phyloP scores from a whole-genome alignment of 768 basidiomycete genomes.

The Kwoniella shandongensis region DNA sequence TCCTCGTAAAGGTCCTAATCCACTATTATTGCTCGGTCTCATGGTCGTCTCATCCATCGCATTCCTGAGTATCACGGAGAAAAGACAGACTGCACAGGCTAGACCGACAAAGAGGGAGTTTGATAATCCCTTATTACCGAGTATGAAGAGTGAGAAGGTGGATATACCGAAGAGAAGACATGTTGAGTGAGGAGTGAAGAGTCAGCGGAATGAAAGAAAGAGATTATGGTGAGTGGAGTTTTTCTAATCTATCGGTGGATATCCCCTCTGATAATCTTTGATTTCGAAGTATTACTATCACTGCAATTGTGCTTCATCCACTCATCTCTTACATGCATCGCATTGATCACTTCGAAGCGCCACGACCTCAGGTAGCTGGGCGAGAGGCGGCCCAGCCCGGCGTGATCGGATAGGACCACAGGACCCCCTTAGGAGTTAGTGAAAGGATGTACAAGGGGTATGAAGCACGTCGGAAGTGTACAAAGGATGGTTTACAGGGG shows the following conservation, averaged over 20 bases:
- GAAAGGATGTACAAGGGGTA: neutral
- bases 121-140: constrained; percentile 31
- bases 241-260: too few species aligned
- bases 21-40: constrained; percentile 39
- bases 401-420: too few species aligned
- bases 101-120: constrained; percentile 26
- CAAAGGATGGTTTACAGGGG: neutral
- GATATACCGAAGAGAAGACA: constrained; percentile 22
- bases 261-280: too few species aligned
- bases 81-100: constrained; percentile 13
- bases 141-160: constrained; percentile 26
- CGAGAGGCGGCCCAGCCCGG: too few species aligned
- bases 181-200: constrained; percentile 21
- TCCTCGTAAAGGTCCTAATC: constrained; percentile 40
- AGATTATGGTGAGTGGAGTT: too few species aligned
- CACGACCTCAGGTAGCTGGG: too few species aligned
- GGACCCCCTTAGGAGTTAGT: too few species aligned
- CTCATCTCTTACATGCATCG: too few species aligned
- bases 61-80: constrained; percentile 35
- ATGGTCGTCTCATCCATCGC: constrained; percentile 29
- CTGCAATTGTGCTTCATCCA: too few species aligned
- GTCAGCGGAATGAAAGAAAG: neutral
- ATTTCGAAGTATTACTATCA: too few species aligned
- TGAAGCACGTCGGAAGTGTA: neutral
- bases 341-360: too few species aligned